These are phyloP conservation scores for Podaxis pistillaris DNA, from an alignment of 768 basidiomycete species.

Conservation along the genomic window DNA sequence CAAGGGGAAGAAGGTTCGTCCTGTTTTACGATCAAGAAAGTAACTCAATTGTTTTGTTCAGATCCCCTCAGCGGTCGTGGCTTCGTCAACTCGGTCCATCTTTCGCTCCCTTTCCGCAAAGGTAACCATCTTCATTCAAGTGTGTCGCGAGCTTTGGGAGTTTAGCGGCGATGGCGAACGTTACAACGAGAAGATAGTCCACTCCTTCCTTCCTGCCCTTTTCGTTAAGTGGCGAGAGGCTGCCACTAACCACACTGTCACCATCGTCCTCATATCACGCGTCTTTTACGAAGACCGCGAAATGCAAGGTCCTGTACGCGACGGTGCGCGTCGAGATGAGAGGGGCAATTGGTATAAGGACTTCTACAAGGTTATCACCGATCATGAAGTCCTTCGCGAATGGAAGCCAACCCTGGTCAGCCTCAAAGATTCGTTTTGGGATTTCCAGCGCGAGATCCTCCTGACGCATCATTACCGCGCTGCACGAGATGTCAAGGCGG, in stretches of 20 bases:
- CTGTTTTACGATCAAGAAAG: conserved; percentile 4
- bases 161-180: conserved; percentile 96
- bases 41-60: conserved; percentile 25
- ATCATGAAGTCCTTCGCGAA: conserved; percentile 83
- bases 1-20: conserved; percentile 57
- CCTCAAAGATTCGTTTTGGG: conserved; percentile 88
- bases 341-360: conserved; percentile 87
- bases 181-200: conserved; percentile 96
- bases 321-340: conserved; percentile 48
- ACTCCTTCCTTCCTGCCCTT: conserved; percentile 72
- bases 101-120: conserved; percentile 91
- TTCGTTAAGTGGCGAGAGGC: conserved; percentile 82
- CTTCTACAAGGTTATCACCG: conserved; percentile 94
- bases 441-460: conserved; percentile 88
- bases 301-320: conserved; percentile 71
- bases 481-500: conserved; percentile 40
- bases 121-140: conserved; percentile 92
- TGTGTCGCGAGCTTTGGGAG: conserved; percentile 95
- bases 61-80: conserved; percentile 83
- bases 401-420: conserved; percentile 86
- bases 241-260: conserved; percentile 89
- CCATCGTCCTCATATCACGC: conserved; percentile 91
- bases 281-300: conserved; percentile 85
- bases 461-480: conserved; percentile 85
- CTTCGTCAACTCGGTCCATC: conserved; percentile 80